A percentile compares a stretch with the other conserved stretches of the same genome.
phyloP scores from a whole-genome alignment of 257 asterid species.

The Przewalskia tangutica region DNA sequence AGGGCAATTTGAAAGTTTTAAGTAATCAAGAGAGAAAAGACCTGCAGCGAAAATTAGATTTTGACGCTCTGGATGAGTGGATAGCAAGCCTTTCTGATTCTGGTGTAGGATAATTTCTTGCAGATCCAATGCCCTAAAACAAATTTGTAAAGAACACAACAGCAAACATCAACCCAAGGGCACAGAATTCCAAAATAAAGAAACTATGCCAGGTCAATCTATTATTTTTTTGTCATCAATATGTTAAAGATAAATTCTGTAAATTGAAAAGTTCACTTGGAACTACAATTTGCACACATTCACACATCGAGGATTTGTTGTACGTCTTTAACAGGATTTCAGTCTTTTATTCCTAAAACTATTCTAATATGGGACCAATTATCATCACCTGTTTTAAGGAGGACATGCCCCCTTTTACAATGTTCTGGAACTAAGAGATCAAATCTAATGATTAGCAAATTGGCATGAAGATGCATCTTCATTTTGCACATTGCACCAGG shows the following conservation, averaged over 20 bases:
- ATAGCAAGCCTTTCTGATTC: constrained; percentile 41
- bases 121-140: constrained; percentile 36
- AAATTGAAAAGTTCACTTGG: neutral
- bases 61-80: constrained; percentile 64
- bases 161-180: neutral
- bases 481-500: neutral
- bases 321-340: neutral
- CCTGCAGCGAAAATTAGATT: constrained; percentile 51
- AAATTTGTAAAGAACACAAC: constrained; percentile 10
- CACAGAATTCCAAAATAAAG: neutral
- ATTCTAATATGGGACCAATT: neutral
- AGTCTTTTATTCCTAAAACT: neutral
- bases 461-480: neutral
- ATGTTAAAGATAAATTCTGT: neutral
- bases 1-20: neutral
- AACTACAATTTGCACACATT: neutral
- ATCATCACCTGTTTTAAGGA: neutral
- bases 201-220: neutral
- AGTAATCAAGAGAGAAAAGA: constrained; percentile 6
- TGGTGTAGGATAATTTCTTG: constrained; percentile 33
- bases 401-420: neutral
- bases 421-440: neutral
- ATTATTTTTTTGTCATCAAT: neutral
- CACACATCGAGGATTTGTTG: neutral
- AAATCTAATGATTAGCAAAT: neutral